Conservation (phyloP, 2,329 filamentous ascomycete species). For the Ceratocystis ficicola region DNA sequence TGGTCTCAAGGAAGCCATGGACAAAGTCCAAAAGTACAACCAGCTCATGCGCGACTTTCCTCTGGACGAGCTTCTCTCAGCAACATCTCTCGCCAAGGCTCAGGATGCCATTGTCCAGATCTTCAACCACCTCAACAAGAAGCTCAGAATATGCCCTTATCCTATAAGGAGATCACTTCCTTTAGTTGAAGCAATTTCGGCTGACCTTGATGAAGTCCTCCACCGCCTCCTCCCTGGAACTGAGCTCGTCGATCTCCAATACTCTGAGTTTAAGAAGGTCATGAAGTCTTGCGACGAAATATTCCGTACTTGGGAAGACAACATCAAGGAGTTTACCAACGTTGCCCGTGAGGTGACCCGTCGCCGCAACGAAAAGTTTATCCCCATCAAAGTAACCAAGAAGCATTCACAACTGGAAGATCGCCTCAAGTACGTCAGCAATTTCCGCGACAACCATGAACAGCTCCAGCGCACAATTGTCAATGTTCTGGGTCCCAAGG, state of each 20-base stretch:
- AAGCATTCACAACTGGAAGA: constrained; percentile 83
- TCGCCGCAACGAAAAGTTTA: constrained; percentile 92
- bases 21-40: constrained; percentile 96
- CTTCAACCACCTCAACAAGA: constrained; percentile 93
- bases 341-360: constrained; percentile 90
- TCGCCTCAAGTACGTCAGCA: constrained; percentile 82
- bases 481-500: constrained; percentile 77
- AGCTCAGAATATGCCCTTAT: constrained; percentile 90
- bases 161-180: constrained; percentile 82
- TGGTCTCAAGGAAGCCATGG: constrained; percentile 86
- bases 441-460: constrained; percentile 93
- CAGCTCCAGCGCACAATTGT: constrained; percentile 93
- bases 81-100: constrained; percentile 76
- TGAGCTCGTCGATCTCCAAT: constrained; percentile 82
- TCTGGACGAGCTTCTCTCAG: constrained; percentile 83
- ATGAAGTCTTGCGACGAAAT: constrained; percentile 77
- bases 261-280: constrained; percentile 73
- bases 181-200: constrained; percentile 93
- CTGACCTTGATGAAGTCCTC: constrained; percentile 75
- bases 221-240: constrained; percentile 77
- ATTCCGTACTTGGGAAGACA: constrained; percentile 88
- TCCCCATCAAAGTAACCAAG: constrained; percentile 89
- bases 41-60: constrained; percentile 98
- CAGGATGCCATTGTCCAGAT: constrained; percentile 82
- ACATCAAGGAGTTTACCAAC: constrained; percentile 94